These are phyloP conservation scores for Podaxis carcinomalis DNA, from an alignment of 768 basidiomycete genomes.

Conservation along the genomic window DNA sequence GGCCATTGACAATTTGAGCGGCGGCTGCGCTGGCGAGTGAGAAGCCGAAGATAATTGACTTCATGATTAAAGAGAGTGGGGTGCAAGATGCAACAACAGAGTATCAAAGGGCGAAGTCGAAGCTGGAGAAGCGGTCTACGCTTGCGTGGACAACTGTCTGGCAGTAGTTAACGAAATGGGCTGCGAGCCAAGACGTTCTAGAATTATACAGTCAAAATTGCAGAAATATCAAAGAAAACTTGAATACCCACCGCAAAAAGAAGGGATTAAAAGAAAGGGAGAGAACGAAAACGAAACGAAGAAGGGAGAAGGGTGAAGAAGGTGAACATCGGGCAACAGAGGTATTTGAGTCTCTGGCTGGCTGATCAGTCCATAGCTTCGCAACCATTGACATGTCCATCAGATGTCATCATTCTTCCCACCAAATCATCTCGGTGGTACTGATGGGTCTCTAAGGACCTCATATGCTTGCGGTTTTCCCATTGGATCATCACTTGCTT, in stretches of 20 bases:
- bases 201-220: slow-evolving; percentile 30
- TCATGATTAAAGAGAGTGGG: slow-evolving; percentile 57
- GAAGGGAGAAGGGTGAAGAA: slow-evolving; percentile 26
- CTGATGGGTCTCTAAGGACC: slow-evolving; percentile 13
- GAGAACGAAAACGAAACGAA: slow-evolving; percentile 39
- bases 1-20: slow-evolving; percentile 52
- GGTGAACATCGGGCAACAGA: slow-evolving; percentile 6
- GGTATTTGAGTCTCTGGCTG: slow-evolving; percentile 31
- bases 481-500: slow-evolving; percentile 15
- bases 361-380: slow-evolving; percentile 23
- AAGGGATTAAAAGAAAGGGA: slow-evolving; percentile 32
- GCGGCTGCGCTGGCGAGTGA: slow-evolving; percentile 53
- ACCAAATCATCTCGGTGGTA: slow-evolving; percentile 18
- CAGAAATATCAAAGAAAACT: slow-evolving; percentile 21
- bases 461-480: slow-evolving; percentile 16
- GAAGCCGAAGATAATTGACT: slow-evolving; percentile 55
- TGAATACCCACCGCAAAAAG: slow-evolving; percentile 38
- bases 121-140: slow-evolving; percentile 64
- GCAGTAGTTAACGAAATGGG: slow-evolving; percentile 43
- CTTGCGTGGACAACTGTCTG: slow-evolving; percentile 60
- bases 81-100: slow-evolving; percentile 32
- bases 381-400: slow-evolving; percentile 33
- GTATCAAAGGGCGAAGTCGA: slow-evolving; percentile 31
- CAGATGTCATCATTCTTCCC: slow-evolving; percentile 29
- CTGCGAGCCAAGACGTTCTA: slow-evolving; percentile 39